Evolutionary conservation across 1,139 yeast species (phyloP).

Genomic region (Suhomyces maxii): DNA sequence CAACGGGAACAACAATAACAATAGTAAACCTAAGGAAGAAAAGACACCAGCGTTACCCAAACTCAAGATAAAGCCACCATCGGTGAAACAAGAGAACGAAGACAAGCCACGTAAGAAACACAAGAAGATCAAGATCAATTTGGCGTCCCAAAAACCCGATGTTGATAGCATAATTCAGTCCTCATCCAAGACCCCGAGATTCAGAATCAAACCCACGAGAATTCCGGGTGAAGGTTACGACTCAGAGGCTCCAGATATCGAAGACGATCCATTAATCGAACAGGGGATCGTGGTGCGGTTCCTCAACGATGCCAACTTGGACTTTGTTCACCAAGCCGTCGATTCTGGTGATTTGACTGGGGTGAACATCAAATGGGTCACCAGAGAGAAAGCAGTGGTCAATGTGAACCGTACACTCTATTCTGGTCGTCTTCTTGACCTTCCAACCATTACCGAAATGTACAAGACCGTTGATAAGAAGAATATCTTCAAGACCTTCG

Average conservation of each 20-base stretch:
- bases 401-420: conserved; percentile 57
- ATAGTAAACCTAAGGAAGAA: not conserved
- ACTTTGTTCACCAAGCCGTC: conserved; percentile 73
- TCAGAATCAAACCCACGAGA: conserved; percentile 79
- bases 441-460: conserved; percentile 87
- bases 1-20: not conserved
- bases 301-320: conserved; percentile 76
- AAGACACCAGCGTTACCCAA: conserved; percentile 16
- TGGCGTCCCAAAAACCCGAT: conserved; percentile 13
- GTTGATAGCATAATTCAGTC: conserved; percentile 5
- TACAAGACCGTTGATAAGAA: conserved; percentile 89
- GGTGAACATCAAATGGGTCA: conserved; percentile 77
- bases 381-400: conserved; percentile 72
- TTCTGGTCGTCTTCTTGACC: conserved; percentile 82
- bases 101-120: conserved; percentile 14
- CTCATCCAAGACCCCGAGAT: conserved; percentile 44
- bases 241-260: conserved; percentile 94
- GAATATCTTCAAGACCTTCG: conserved; percentile 83
- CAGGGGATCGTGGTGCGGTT: conserved; percentile 82
- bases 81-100: conserved; percentile 4
- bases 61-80: conserved; percentile 21
- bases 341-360: conserved; percentile 80
- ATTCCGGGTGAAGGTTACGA: conserved; percentile 96
- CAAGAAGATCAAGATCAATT: conserved; percentile 25
- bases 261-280: conserved; percentile 90